A percentile compares a stretch with the other conserved stretches of the same genome.
Conservation (phyloP, 1,284 basidiomycete species). For the Coniferiporia weirii region DNA sequence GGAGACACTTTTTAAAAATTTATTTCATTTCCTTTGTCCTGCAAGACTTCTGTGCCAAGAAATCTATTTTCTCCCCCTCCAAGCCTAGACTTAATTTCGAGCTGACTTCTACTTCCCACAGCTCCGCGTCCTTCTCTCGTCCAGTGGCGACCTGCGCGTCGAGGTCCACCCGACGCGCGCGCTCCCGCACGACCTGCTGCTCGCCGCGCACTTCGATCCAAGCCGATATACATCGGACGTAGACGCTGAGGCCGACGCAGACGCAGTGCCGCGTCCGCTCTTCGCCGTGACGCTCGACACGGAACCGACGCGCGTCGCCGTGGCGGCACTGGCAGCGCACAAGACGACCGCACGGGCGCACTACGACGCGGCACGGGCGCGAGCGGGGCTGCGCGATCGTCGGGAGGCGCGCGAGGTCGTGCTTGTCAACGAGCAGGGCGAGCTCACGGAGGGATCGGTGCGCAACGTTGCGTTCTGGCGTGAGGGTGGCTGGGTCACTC, state of each 20-base stretch:
- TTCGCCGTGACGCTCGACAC: conserved; percentile 49
- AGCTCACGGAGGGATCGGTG: conserved; percentile 60
- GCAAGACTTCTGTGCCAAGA: not conserved
- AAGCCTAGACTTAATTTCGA: not conserved
- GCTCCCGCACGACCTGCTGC: conserved; percentile 41
- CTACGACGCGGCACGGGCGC: conserved; percentile 56
- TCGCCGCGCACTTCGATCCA: conserved; percentile 35
- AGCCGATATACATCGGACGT: conserved; percentile 6
- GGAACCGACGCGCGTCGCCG: conserved; percentile 35
- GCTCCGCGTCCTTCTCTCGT: conserved; percentile 53
- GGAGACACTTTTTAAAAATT: not conserved
- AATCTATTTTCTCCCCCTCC: not conserved
- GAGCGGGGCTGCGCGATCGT: conserved; percentile 39
- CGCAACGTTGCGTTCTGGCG: conserved; percentile 65
- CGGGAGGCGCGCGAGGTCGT: conserved; percentile 47
- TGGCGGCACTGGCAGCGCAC: conserved; percentile 53
- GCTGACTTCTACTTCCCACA: conserved; percentile 24
- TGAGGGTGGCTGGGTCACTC: conserved; percentile 56
- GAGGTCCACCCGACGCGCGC: conserved; percentile 35
- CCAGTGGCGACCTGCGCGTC: conserved; percentile 40
- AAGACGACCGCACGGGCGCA: conserved; percentile 61
- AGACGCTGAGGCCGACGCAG: conserved; percentile 25
- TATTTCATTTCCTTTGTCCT: not conserved
- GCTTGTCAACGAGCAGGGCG: conserved; percentile 46
- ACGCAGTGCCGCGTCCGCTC: conserved; percentile 24